Conservation (phyloP, 352 stramenopile genomes). For the Phytophthora sojae region DNA sequence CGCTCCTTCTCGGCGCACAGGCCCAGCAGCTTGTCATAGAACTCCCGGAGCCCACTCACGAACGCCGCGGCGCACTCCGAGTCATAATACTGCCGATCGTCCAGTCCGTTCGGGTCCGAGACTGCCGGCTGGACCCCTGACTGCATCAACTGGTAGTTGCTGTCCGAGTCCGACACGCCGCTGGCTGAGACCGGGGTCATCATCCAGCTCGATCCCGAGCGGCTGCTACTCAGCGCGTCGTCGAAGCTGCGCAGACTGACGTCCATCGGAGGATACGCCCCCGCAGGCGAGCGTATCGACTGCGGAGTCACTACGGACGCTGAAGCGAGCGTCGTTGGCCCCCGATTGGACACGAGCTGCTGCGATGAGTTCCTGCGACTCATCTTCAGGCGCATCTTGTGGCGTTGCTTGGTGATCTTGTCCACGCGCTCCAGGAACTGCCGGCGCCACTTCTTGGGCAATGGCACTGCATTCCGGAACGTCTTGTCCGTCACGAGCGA, state of each 20-base stretch:
- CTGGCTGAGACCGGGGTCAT: slow-evolving; percentile 30
- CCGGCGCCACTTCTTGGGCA: slow-evolving; percentile 80
- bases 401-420: slow-evolving; percentile 68
- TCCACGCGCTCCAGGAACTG: slow-evolving; percentile 81
- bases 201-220: slow-evolving; percentile 52
- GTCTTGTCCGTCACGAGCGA: slow-evolving; percentile 64
- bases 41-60: slow-evolving; percentile 62
- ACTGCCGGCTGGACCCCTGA: slow-evolving; percentile 23
- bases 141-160: slow-evolving; percentile 41
- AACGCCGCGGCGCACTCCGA: slow-evolving; percentile 64
- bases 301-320: slow-evolving; percentile 35
- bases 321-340: slow-evolving; percentile 47
- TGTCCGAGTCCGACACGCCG: slow-evolving; percentile 32
- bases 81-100: slow-evolving; percentile 75
- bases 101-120: slow-evolving; percentile 32
- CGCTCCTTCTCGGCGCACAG: slow-evolving; percentile 71
- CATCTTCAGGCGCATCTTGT: slow-evolving; percentile 66
- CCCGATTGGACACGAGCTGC: slow-evolving; percentile 38
- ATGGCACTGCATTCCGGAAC: slow-evolving; percentile 57
- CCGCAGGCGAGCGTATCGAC: slow-evolving; percentile 44
- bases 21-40: slow-evolving; percentile 68
- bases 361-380: slow-evolving; percentile 38
- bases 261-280: slow-evolving; percentile 38
- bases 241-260: slow-evolving; percentile 47
- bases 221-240: slow-evolving; percentile 51